Base-by-base conservation (phyloP, 768 basidiomycete genomes). In the Daedaleopsis sinensis region DNA sequence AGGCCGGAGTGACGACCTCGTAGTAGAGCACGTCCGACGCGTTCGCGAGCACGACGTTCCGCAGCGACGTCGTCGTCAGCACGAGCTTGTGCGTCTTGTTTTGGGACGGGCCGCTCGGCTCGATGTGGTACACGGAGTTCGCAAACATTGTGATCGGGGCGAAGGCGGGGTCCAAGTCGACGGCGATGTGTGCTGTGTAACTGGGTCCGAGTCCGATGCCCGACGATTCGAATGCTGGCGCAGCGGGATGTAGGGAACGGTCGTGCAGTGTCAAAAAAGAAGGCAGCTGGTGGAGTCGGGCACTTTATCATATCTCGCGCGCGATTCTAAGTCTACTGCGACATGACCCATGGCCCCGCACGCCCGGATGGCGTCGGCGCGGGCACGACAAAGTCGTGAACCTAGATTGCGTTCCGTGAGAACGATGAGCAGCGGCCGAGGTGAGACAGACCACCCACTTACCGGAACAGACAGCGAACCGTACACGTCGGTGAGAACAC, bases 1-100 rank as follows among this genome's bases (percentile, higher is more conserved):
- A 76, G 44, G 71, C 68, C 18, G 75, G 77, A 36, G 78, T 80
- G 39, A 73, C 69, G 57, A 79, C 65, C 57, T 79, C 79, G 59
- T 75, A 80, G 71, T 76, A 77, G 56, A 76, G 68, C 61, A 67
- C 67, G 63, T 80, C 78, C 58, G 67, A 71, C 37, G 60, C 68
- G 57, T 75, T 78, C 42, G 79, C 72, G 52, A 79, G 71, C 42
- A 77, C 68, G 62, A 77, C 72, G 59, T 77, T 78, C 56, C 69
- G 71, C 53, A 77, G 55, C 51, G 66, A 70, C 44, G 77, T 71
- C 53, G 78, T 80, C 49, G 78, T 79, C 50, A 79, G 70, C 38
- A 67, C 65, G 36, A 79, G 74, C 55, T 68, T 69, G 50, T 65
- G 56, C 39, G 57, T 32, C 64, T 54, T 61, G 32, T 3, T 36